Percentiles rank a stretch among this genome's conserved stretches.
These are phyloP conservation scores for Lactarius pseudohatsudake DNA, from an alignment of 768 basidiomycete species.

Conservation along the genomic window DNA sequence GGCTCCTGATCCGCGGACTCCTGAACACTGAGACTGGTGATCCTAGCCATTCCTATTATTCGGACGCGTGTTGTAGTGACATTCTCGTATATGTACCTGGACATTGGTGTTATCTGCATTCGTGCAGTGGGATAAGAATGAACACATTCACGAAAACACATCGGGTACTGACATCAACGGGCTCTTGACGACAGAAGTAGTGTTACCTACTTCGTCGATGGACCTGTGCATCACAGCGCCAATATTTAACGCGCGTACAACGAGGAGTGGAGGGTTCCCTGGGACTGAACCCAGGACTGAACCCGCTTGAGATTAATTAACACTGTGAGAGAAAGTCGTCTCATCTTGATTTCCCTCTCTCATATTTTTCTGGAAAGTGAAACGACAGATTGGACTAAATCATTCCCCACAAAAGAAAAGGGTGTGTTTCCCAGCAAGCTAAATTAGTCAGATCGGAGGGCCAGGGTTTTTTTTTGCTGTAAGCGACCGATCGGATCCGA, in stretches of 20 bases:
- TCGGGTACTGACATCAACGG: not conserved
- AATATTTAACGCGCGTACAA: no score
- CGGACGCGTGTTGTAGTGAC: not conserved
- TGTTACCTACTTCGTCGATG: not conserved
- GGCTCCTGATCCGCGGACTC: conserved; percentile 14
- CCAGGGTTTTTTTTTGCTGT: not conserved
- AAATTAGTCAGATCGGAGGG: not conserved
- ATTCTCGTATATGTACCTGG: conserved; percentile 7
- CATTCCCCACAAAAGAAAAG: not conserved
- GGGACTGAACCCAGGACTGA: not conserved
- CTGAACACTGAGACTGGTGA: conserved; percentile 2
- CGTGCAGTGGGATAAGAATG: not conserved
- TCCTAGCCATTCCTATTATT: not conserved
- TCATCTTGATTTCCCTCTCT: not conserved
- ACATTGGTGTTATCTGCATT: not conserved
- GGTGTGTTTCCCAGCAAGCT: not conserved
- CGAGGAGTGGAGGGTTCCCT: not conserved
- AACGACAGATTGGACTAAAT: not conserved
- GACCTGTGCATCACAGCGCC: not conserved
- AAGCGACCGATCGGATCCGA: conserved; percentile 5
- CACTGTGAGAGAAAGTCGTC: not conserved
- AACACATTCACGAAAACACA: not conserved
- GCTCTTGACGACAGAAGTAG: not conserved
- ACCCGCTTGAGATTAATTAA: not conserved
- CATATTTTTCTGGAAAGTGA: not conserved